A percentile compares a stretch with the other conserved stretches of the same genome.
Conservation (phyloP, 768 basidiomycete genomes). For the Boletales sp. region DNA sequence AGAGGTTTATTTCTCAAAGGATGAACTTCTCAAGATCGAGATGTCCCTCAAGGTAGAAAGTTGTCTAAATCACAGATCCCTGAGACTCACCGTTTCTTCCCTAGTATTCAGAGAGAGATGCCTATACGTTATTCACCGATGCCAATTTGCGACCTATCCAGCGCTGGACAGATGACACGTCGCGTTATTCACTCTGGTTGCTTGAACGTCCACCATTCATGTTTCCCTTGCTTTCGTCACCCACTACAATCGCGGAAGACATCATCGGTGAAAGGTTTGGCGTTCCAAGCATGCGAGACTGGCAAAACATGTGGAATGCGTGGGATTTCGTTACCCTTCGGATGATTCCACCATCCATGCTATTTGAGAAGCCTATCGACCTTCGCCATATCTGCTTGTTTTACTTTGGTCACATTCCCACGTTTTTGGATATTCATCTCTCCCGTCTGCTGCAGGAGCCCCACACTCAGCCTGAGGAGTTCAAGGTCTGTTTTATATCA, state of each 20-base stretch:
- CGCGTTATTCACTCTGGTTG: constrained; percentile 83
- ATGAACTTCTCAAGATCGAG: constrained; percentile 84
- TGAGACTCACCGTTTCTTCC: neutral
- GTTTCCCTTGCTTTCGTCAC: constrained; percentile 60
- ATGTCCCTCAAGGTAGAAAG: constrained; percentile 75
- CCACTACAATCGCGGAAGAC: constrained; percentile 22
- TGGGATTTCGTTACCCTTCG: constrained; percentile 84
- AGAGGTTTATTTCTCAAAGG: constrained; percentile 53
- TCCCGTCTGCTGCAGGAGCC: constrained; percentile 71
- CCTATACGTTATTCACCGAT: constrained; percentile 62
- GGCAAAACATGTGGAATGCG: constrained; percentile 78
- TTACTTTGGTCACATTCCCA: constrained; percentile 91
- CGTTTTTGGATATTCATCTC: constrained; percentile 89
- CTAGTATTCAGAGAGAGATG: constrained; percentile 79
- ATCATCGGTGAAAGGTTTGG: constrained; percentile 42
- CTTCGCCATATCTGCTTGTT: constrained; percentile 96
- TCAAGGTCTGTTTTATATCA: constrained; percentile 47
- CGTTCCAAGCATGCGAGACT: constrained; percentile 72
- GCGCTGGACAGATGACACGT: constrained; percentile 74
- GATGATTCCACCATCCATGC: constrained; percentile 87
- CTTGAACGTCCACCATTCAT: constrained; percentile 81
- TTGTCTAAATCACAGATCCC: neutral
- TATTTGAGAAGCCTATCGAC: constrained; percentile 89
- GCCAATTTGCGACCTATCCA: constrained; percentile 81
- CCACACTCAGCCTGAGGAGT: constrained; percentile 80